phyloP scores from a whole-genome alignment of 2,329 filamentous ascomycete species.

The Chaetomiaceae sp. region DNA sequence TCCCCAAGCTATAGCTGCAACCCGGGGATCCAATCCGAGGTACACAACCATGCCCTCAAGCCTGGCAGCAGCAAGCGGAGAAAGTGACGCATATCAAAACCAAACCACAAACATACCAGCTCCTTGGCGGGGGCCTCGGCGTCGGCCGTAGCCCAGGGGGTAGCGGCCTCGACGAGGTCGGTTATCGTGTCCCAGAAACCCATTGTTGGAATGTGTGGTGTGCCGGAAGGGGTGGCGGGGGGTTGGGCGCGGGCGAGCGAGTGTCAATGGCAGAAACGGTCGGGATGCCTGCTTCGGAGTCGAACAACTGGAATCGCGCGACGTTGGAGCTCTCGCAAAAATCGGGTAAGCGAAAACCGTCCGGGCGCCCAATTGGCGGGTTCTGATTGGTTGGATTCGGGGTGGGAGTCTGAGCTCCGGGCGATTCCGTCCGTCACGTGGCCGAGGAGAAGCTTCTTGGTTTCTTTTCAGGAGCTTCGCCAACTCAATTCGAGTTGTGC shows the following conservation, averaged over 20 bases:
- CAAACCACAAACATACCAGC: conserved; percentile 36
- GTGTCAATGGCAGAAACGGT: conserved; percentile 25
- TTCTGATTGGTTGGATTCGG: conserved; percentile 22
- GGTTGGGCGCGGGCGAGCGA: conserved; percentile 8
- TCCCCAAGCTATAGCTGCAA: not conserved
- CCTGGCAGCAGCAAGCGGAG: not conserved
- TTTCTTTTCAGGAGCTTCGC: not conserved
- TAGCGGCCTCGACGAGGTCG: conserved; percentile 60
- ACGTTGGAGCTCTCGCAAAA: conserved; percentile 34
- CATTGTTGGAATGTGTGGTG: conserved; percentile 50
- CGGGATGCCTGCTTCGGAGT: conserved; percentile 20
- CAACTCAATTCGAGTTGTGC: no score
- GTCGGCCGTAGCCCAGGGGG: conserved; percentile 61
- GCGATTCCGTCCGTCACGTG: conserved; percentile 24
- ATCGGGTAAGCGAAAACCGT: conserved; percentile 58
- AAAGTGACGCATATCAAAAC: conserved; percentile 22
- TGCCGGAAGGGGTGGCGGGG: conserved; percentile 26
- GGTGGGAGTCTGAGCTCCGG: conserved; percentile 16
- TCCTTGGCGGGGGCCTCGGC: conserved; percentile 65
- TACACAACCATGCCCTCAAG: not conserved
- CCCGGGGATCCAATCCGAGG: not conserved
- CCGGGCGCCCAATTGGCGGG: conserved; percentile 45
- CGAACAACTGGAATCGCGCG: conserved; percentile 24
- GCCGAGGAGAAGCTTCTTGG: not conserved
- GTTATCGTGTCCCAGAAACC: conserved; percentile 63